A percentile compares a stretch with the other conserved stretches of the same genome.
phyloP scores from a whole-genome alignment of 2,329 filamentous ascomycete species.

The Aspergillus clavatus region DNA sequence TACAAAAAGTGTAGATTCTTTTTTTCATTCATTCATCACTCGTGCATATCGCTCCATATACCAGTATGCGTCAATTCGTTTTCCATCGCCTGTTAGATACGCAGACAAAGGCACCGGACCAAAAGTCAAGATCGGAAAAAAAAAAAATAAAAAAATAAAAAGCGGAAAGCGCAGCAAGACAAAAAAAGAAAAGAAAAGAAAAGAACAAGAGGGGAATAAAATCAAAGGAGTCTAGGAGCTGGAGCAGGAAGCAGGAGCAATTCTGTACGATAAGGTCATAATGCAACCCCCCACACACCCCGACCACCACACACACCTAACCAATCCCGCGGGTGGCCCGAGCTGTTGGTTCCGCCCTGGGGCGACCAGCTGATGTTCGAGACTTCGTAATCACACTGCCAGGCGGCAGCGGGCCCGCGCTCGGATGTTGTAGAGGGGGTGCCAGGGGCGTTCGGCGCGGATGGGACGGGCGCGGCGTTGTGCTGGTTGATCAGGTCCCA shows the following conservation, averaged over 20 bases:
- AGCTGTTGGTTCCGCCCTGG: constrained; percentile 31
- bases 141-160: background rate
- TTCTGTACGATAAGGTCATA: no score
- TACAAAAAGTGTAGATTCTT: background rate
- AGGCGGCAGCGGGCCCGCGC: constrained; percentile 42
- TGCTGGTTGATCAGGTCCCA: constrained; percentile 83
- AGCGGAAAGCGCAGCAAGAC: no score
- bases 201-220: background rate
- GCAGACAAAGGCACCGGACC: background rate
- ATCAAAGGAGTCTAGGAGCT: background rate
- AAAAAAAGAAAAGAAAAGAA: background rate
- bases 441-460: constrained; percentile 21
- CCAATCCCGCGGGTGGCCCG: constrained; percentile 36
- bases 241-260: background rate
- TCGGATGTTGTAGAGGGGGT: constrained; percentile 33
- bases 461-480: constrained; percentile 47
- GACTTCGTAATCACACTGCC: constrained; percentile 45
- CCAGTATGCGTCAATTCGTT: background rate
- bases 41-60: background rate
- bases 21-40: constrained; percentile 23
- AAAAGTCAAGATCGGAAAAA: constrained; percentile 4
- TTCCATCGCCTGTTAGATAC: background rate
- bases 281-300: constrained; percentile 42
- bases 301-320: constrained; percentile 44
- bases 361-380: constrained; percentile 47